Evolutionary conservation across 805 yeast genomes (phyloP).

Genomic region (Ogataea ramenticola): DNA sequence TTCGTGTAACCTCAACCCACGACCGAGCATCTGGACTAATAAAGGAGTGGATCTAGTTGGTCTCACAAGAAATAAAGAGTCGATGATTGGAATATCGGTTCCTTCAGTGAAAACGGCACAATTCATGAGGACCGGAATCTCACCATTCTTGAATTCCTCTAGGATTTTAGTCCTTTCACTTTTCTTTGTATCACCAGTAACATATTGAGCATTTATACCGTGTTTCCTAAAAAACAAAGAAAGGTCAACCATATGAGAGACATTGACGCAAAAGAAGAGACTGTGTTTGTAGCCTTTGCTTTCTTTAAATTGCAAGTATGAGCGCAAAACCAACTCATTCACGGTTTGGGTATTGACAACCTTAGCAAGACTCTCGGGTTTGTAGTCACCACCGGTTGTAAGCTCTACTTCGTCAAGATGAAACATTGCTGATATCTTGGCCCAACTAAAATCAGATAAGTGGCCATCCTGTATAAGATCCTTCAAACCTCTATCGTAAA

Average conservation of each 20-base stretch:
- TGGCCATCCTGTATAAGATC: constrained; percentile 65
- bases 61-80: constrained; percentile 67
- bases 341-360: constrained; percentile 47
- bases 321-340: constrained; percentile 47
- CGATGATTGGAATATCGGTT: constrained; percentile 87
- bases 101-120: constrained; percentile 93
- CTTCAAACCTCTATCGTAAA: constrained; percentile 55
- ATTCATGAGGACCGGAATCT: constrained; percentile 69
- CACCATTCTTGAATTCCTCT: constrained; percentile 52
- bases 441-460: constrained; percentile 62
- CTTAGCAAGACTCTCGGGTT: constrained; percentile 38
- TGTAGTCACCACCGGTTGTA: constrained; percentile 43
- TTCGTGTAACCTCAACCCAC: constrained; percentile 66
- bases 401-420: constrained; percentile 18
- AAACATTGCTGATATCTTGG: constrained; percentile 41
- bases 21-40: constrained; percentile 81
- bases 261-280: constrained; percentile 70
- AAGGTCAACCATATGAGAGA: constrained; percentile 54
- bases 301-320: constrained; percentile 40
- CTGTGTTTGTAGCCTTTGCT: constrained; percentile 48
- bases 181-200: constrained; percentile 58
- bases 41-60: constrained; percentile 74
- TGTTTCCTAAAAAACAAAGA: constrained; percentile 42
- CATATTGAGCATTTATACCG: constrained; percentile 65
- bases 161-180: constrained; percentile 45